Base-by-base conservation (phyloP, 352 stramenopile species). In the Salisapilia sapeloensis region DNA sequence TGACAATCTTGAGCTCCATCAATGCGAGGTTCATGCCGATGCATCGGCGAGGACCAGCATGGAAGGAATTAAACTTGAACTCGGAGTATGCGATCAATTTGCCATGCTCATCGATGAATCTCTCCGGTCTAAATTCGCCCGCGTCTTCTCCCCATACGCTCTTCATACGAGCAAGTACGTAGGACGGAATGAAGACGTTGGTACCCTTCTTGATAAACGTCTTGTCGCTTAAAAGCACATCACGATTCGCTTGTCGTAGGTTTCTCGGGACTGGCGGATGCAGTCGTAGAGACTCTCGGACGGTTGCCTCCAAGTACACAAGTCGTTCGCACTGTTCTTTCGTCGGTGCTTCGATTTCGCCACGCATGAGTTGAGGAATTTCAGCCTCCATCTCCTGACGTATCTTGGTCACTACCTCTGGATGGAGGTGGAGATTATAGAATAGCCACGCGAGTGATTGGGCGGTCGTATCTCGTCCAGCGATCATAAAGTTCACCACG, bases 401-500 rank as follows among this genome's bases (percentile, higher is more conserved):
- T 10, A 84, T 59, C 16, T 69, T 56, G 1, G 6, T 29, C 25
- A 58, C 53, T 4, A 77, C 64, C 3, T 57, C 3, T 5, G 60
- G 62, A 17, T 86, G 50, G 4, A 50, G 44, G 16, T 33, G 57
- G 2, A 92, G 42, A 9, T 59, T 56, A 25, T 71, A 65, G 19
- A 91, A 64, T 25, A 80, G 69, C 69, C 75, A 92, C 19, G 51
- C 62, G 17, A 90, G 40, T 4, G 69, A 61, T 43, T 76, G 64
- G 0, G 71, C 69, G 1, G 74, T 83, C 1, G 69, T 86, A 40
- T 91, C 71, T 2, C 70, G 53, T 0, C 77, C 71, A 17, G 69
- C 77, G n/a, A 90, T 74, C 19, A 92, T 43, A 29, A 89, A 81
- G 35, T 63, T 84, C 6, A 90, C 46, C 14, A 83, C 56, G 22